phyloP scores from a whole-genome alignment of 208 protist genomes.

The Trypanosoma caninum region DNA sequence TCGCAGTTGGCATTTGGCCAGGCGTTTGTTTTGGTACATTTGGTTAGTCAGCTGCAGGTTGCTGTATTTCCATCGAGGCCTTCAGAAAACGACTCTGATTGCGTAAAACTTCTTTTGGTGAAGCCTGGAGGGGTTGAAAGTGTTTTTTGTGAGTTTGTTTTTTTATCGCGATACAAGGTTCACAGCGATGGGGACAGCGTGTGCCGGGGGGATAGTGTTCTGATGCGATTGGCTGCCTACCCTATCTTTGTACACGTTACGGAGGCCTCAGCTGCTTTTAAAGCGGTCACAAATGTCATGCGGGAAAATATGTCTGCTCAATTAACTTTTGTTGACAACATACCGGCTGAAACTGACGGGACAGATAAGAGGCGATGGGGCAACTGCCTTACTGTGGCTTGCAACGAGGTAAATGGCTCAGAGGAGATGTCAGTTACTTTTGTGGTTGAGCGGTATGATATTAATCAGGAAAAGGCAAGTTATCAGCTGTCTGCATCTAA shows the following conservation, averaged over 20 bases:
- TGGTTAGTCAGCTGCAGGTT: slow-evolving; percentile 52
- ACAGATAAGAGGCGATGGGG: neutral
- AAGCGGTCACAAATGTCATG: no score
- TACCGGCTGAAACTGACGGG: no score
- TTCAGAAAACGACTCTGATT: slow-evolving; percentile 61
- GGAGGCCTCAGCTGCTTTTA: no score
- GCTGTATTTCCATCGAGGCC: slow-evolving; percentile 49
- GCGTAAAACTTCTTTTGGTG: slow-evolving; percentile 57
- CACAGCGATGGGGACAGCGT: slow-evolving; percentile 66
- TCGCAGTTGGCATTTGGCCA: slow-evolving; percentile 62
- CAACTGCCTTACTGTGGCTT: neutral
- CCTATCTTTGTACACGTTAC: slow-evolving; percentile 72
- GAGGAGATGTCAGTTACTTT: slow-evolving; percentile 67
- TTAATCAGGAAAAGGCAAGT: slow-evolving; percentile 46
- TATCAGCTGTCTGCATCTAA: slow-evolving; percentile 49
- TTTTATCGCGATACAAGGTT: slow-evolving; percentile 76
- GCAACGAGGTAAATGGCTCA: slow-evolving; percentile 66
- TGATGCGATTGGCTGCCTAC: slow-evolving; percentile 42
- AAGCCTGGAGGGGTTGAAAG: slow-evolving; percentile 30
- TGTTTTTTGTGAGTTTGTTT: slow-evolving; percentile 50
- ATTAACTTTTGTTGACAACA: no score
- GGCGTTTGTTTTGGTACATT: slow-evolving; percentile 60
- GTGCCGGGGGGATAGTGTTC: slow-evolving; percentile 53
- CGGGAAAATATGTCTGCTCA: no score
- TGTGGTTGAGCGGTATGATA: slow-evolving; percentile 66